phyloP scores from a whole-genome alignment of 2,329 filamentous ascomycete genomes.

The Arthroderma sp. region DNA sequence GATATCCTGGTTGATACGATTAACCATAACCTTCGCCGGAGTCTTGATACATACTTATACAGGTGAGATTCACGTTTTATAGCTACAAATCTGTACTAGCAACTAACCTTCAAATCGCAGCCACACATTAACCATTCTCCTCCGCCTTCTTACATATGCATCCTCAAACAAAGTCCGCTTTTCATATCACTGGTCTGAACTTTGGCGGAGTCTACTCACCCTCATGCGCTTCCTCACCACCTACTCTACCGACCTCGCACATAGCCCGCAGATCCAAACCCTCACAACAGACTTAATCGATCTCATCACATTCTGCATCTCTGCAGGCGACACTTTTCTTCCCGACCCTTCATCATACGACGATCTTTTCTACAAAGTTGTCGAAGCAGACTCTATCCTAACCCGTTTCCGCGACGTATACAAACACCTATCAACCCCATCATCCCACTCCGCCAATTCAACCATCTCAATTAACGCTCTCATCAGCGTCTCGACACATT shows the following conservation, averaged over 20 bases:
- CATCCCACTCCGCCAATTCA: constrained; percentile 14
- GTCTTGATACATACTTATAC: constrained; percentile 76
- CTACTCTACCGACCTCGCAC: constrained; percentile 66
- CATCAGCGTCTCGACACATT: constrained; percentile 67
- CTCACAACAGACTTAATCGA: constrained; percentile 70
- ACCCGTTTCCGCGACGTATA: constrained; percentile 73
- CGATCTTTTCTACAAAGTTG: constrained; percentile 95
- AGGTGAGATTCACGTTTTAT: constrained; percentile 34
- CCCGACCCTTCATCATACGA: constrained; percentile 82
- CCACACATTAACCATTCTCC: constrained; percentile 66
- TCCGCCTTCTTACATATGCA: constrained; percentile 72
- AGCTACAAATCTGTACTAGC: not conserved
- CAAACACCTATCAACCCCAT: constrained; percentile 27
- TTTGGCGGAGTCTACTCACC: constrained; percentile 79
- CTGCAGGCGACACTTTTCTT: constrained; percentile 78
- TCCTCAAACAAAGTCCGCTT: constrained; percentile 71
- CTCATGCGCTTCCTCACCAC: constrained; percentile 83
- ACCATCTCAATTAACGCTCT: constrained; percentile 60
- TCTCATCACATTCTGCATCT: constrained; percentile 70
- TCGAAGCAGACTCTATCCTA: constrained; percentile 77
- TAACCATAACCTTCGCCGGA: constrained; percentile 80
- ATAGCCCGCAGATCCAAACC: constrained; percentile 54
- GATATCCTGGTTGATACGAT: constrained; percentile 84
- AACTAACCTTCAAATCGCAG: constrained; percentile 21
- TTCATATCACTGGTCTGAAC: constrained; percentile 84